These are phyloP conservation scores for Corylus avellana DNA, from an alignment of 306 rosid genomes.

Conservation along the genomic window DNA sequence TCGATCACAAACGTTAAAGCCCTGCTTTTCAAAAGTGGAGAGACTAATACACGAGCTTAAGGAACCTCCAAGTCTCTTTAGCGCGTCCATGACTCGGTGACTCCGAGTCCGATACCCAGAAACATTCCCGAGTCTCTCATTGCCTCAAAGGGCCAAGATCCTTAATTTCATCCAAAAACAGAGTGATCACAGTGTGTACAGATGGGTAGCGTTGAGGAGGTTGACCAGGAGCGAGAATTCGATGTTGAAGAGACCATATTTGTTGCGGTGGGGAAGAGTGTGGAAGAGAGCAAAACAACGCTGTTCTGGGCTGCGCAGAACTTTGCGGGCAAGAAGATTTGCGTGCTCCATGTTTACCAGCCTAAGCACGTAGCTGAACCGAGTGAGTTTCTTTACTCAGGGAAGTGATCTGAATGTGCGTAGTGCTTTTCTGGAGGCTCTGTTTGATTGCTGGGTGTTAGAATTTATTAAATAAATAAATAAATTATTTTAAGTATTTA, in stretches of 20 bases:
- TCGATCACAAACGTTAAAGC: too few relatives aligned
- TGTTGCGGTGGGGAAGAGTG: constrained; percentile 73
- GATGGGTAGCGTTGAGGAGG: constrained; percentile 61
- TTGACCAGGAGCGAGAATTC: constrained; percentile 32
- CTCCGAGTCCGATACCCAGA: background rate
- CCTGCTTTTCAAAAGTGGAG: too few relatives aligned
- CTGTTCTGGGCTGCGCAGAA: constrained; percentile 62
- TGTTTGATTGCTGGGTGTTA: constrained; percentile 1
- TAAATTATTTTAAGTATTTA: too few relatives aligned
- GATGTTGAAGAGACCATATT: constrained; percentile 58
- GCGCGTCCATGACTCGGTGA: constrained; percentile 8
- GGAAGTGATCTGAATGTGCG: background rate
- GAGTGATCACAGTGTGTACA: background rate
- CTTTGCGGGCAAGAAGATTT: constrained; percentile 54
- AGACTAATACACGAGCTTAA: too few relatives aligned
- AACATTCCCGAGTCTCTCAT: background rate
- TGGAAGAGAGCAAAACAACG: constrained; percentile 40
- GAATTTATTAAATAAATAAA: too few relatives aligned
- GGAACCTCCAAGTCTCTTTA: background rate
- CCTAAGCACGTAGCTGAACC: constrained; percentile 24
- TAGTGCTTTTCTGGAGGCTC: background rate
- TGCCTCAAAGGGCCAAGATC: background rate
- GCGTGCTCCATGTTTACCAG: constrained; percentile 70
- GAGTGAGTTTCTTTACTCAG: constrained; percentile 41
- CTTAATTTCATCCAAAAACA: background rate